Conservation (phyloP, 78 protist species). For the Dictyostelium purpureum region DNA sequence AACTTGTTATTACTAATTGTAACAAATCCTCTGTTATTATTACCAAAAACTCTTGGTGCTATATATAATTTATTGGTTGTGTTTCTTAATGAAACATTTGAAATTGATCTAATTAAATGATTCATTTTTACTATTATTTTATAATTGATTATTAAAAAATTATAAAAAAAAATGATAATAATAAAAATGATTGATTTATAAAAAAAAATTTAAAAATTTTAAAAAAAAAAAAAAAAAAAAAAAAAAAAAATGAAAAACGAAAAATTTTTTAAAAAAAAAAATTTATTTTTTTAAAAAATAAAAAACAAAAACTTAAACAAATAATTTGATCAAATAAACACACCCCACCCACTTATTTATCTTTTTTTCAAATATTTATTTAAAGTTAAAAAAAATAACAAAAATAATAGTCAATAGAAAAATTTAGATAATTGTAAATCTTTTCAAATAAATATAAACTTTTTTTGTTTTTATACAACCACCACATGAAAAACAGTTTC, state of each 20-base stretch:
- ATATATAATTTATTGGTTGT: not conserved
- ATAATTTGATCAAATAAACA: not conserved
- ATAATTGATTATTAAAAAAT: not conserved
- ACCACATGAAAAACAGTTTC: too few relatives aligned
- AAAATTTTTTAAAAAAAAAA: too few relatives aligned
- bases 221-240: not conserved
- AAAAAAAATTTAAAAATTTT: not conserved
- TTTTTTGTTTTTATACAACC: too few relatives aligned
- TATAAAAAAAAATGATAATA: not conserved
- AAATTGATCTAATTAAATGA: conserved; percentile 1
- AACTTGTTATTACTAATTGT: not conserved
- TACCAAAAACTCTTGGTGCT: not conserved
- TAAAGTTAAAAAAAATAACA: too few relatives aligned
- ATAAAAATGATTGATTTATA: too few relatives aligned
- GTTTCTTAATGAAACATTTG: not conserved
- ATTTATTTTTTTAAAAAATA: not conserved
- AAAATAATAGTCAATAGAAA: too few relatives aligned
- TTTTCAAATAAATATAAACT: too few relatives aligned
- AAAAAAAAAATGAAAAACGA: not conserved
- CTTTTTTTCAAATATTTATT: too few relatives aligned
- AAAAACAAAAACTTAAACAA: not conserved
- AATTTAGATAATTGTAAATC: too few relatives aligned
- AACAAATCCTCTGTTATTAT: not conserved
- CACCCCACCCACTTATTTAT: too few relatives aligned
- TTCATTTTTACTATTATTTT: not conserved